A percentile compares a stretch with the other conserved stretches of the same genome.
Conservation (phyloP, 371 early-diverging fungal species). For the Neoconidiobolus thromboides region DNA sequence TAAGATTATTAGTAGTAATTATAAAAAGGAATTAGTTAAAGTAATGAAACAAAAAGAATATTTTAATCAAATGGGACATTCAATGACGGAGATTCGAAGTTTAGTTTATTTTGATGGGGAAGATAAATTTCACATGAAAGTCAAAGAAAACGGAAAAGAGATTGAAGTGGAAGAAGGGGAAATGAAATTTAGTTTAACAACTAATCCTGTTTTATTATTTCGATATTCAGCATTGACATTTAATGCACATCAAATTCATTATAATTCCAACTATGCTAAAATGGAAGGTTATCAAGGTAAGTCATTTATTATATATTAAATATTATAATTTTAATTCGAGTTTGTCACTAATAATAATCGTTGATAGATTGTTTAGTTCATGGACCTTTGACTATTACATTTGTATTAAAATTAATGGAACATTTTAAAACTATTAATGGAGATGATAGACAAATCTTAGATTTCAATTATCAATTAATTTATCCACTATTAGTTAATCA, state of each 20-base stretch:
- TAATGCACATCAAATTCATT: constrained; percentile 71
- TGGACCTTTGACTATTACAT: constrained; percentile 60
- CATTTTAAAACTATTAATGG: background rate
- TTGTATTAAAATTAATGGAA: constrained; percentile 34
- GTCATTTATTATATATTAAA: background rate
- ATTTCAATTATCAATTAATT: too few species aligned
- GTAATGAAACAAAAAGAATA: too few species aligned
- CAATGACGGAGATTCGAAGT: too few species aligned
- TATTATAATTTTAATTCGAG: background rate
- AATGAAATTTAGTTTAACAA: constrained; percentile 15
- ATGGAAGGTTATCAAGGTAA: constrained; percentile 51
- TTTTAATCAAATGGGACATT: too few species aligned
- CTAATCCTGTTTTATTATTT: constrained; percentile 51
- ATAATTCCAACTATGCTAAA: constrained; percentile 43
- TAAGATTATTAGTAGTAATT: too few species aligned
- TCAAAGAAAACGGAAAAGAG: background rate
- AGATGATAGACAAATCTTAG: too few species aligned
- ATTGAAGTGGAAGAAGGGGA: constrained; percentile 4
- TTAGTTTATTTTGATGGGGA: too few species aligned
- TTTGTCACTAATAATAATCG: background rate
- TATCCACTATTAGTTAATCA: too few species aligned
- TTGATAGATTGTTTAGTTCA: constrained; percentile 39
- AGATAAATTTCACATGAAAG: too few species aligned
- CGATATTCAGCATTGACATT: constrained; percentile 71
- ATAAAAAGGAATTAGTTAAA: too few species aligned